These are phyloP conservation scores for Macrolepiota dolichaula DNA, from an alignment of 768 basidiomycete species.

Conservation along the genomic window DNA sequence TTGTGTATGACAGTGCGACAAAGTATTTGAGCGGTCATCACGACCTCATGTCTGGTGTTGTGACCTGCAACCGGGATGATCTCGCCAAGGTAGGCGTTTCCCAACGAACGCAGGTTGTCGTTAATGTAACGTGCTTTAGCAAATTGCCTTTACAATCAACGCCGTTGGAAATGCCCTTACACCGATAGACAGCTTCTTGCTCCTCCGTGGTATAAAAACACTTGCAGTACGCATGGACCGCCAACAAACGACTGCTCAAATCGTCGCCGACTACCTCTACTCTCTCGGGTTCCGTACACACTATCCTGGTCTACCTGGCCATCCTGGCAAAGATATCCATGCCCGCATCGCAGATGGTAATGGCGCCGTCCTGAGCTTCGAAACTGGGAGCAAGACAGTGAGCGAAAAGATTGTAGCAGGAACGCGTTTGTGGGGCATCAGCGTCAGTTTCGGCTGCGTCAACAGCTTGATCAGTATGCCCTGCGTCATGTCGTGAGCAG, in stretches of 20 bases:
- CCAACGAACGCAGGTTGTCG: not conserved
- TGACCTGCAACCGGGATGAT: conserved; percentile 90
- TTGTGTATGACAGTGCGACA: conserved; percentile 97
- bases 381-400: conserved; percentile 85
- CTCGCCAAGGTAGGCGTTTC: conserved; percentile 40
- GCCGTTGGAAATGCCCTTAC: conserved; percentile 90
- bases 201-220: conserved; percentile 94
- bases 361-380: conserved; percentile 93
- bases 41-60: conserved; percentile 97
- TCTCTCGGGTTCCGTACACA: conserved; percentile 85
- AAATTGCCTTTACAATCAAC: conserved; percentile 90
- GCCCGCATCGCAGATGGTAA: conserved; percentile 86
- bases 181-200: conserved; percentile 95
- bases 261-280: conserved; percentile 84
- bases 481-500: conserved; percentile 96
- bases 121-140: conserved; percentile 34
- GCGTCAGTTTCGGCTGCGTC: conserved; percentile 96
- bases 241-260: conserved; percentile 78
- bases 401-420: conserved; percentile 93
- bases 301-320: conserved; percentile 84
- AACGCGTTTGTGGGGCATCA: conserved; percentile 94
- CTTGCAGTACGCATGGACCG: conserved; percentile 95
- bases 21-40: conserved; percentile 98
- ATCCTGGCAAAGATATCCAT: conserved; percentile 87
- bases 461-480: conserved; percentile 99